These are phyloP conservation scores for Macrolepiota dolichaula DNA, from an alignment of 768 basidiomycete species.

Conservation along the genomic window DNA sequence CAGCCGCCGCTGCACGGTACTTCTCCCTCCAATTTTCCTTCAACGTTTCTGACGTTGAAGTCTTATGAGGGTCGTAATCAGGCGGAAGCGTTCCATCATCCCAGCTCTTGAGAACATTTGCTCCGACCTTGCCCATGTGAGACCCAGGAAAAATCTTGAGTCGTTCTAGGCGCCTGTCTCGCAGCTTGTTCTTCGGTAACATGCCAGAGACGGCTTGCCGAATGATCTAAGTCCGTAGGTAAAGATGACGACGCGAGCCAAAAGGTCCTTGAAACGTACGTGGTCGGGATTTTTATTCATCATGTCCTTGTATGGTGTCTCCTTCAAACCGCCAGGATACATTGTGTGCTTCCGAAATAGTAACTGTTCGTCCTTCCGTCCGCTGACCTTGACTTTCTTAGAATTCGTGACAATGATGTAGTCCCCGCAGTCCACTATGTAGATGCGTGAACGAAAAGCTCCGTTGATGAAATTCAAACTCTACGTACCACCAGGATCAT, in stretches of 20 bases:
- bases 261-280: slow-evolving; percentile 43
- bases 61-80: slow-evolving; percentile 39
- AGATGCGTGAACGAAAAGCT: background rate
- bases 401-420: slow-evolving; percentile 96
- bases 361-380: slow-evolving; percentile 84
- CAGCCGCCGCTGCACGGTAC: slow-evolving; percentile 11
- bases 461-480: background rate
- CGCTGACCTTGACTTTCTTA: slow-evolving; percentile 78
- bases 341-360: slow-evolving; percentile 88
- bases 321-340: slow-evolving; percentile 91
- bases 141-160: slow-evolving; percentile 84
- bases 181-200: slow-evolving; percentile 97
- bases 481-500: slow-evolving; percentile 80
- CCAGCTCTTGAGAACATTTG: slow-evolving; percentile 80
- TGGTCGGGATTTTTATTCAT: slow-evolving; percentile 85
- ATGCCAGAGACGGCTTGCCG: slow-evolving; percentile 95
- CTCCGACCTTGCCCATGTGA: slow-evolving; percentile 72
- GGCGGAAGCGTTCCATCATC: slow-evolving; percentile 71
- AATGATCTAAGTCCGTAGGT: slow-evolving; percentile 66
- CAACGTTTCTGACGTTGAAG: slow-evolving; percentile 37
- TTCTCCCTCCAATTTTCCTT: slow-evolving; percentile 27
- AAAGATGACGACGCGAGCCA: background rate
- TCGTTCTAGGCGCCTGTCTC: slow-evolving; percentile 83
- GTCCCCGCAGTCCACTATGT: slow-evolving; percentile 91
- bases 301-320: slow-evolving; percentile 83